Evolutionary conservation across 306 rosid species (phyloP), one percentile per base, ranked within the genome.

Genomic region (Acacia confusa): DNA sequence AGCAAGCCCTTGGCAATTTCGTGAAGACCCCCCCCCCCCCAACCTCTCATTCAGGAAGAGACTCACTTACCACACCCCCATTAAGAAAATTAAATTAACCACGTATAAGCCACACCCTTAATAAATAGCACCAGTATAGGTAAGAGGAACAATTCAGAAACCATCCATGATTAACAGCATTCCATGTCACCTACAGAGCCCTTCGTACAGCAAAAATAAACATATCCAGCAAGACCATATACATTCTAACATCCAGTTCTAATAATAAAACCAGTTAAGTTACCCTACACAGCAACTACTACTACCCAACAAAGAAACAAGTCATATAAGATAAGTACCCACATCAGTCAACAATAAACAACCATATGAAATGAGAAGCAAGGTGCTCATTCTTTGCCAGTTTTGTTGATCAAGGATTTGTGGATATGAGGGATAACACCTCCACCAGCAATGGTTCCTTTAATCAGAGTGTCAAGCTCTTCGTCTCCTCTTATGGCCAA

Each of bases 401-500:
- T 91, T 84, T 95, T 95, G 99, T 95, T 95, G 86, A 95, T 95
- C 82, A 95, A 88, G 78, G 97, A 95, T 85, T 95, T 95, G 92
- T 95, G 99, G 63, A 95, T 95, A 72, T 92, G 99, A 75, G 99
- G 99, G 65, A 95, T 95, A 76, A 95, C 99, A 50, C 99, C 99
- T 34, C 99, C 99, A 55, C 99, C 99, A 71, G 99, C 99, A 88
- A 95, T 95, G 50, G 99, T 95, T 8, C 99, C 99, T 41, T 95
- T 95, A 41, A 95, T 92, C 50, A 95, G 97, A 3, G 97, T 95
- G 85, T 95, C 99, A 1, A 95, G 95, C 82, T 95, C 99, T 79
- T 95, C 99, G 58, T 95, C 99, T 89, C 99, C 99, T 71, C 99
- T 81, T 19, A 95, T 95, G 1, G 99, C 99, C 14, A 95, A 91